Evolutionary conservation across 371 early-diverging fungal genomes (phyloP).

Genomic region (Circinella umbellata): DNA sequence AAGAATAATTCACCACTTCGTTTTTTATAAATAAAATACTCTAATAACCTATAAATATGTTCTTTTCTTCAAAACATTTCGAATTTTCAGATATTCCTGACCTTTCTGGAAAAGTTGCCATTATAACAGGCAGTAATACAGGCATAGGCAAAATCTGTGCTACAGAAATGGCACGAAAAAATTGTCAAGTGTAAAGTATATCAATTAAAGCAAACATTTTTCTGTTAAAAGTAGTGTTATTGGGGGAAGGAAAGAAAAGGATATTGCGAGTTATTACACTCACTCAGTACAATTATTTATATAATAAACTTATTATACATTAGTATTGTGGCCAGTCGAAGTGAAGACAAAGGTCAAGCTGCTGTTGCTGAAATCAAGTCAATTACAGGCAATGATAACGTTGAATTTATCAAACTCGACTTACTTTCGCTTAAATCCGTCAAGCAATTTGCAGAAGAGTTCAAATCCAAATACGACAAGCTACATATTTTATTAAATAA

Average conservation of each 20-base stretch:
- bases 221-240: no score
- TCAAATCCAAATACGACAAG: constrained; percentile 44
- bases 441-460: constrained; percentile 55
- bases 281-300: no score
- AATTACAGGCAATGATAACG: constrained; percentile 54
- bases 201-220: background rate
- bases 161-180: constrained; percentile 62
- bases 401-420: constrained; percentile 66
- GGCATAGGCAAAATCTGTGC: constrained; percentile 73
- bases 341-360: constrained; percentile 40
- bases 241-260: no score
- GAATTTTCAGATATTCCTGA: constrained; percentile 59
- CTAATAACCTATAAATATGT: background rate
- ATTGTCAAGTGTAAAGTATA: constrained; percentile 53
- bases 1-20: no score
- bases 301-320: no score
- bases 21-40: no score
- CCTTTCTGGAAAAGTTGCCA: constrained; percentile 64
- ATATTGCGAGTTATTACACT: no score
- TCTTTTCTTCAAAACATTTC: background rate
- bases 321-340: constrained; percentile 65
- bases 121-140: constrained; percentile 78
- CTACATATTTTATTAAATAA: constrained; percentile 72
- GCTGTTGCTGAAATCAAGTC: constrained; percentile 59
- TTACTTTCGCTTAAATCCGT: constrained; percentile 61